Evolutionary conservation across 208 protist genomes (phyloP), one percentile per base, ranked within the genome.

Genomic region (Angomonas deanei): DNA sequence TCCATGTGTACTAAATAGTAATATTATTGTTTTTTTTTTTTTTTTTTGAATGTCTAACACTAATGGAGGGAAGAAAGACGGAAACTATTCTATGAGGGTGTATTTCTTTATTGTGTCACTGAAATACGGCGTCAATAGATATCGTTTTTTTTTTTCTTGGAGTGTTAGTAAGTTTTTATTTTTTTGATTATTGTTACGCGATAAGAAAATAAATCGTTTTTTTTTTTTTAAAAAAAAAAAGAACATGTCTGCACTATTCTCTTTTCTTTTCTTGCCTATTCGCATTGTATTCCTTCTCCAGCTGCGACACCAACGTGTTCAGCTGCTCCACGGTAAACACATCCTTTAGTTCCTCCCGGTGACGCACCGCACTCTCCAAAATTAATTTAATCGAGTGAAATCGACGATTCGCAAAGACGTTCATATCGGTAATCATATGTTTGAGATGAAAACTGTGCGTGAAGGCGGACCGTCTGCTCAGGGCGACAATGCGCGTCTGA

Each of bases 341-440:
- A 15, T 70, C 60, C 26, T 63, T 71, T 61, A 92, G 65, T 15
- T 53, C 54, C 10, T 78, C 78, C 32, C 80, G 61, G 66, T 71
- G 49, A 23, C 72, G 36, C 23, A 69, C 72, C 60, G 82, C 62
- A 15, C 33, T 47, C 19, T 62, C 55, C 54, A 88, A 62, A 46
- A 70, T 59, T 5, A 60, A 54, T 21, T 74, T 74, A 24, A 85
- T 68, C 5, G 55, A 52, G 10, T 56, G 63, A 59, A 92, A 92
- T 19, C 85, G 78, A 4, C 60, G 28, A 50, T 87, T 88, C 4
- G 85, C 81, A 58, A 82, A 84, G 19, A 32, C 46, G 66, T 76
- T 85, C 81, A 92, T 84, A 61, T 81, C 72, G 27, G 76, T 67
- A 33, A 88, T 74, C 59, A 92, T 83, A 11, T 62, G 26, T 62